Base-by-base conservation (phyloP, 768 basidiomycete genomes). In the Boletus tylopilopsis region DNA sequence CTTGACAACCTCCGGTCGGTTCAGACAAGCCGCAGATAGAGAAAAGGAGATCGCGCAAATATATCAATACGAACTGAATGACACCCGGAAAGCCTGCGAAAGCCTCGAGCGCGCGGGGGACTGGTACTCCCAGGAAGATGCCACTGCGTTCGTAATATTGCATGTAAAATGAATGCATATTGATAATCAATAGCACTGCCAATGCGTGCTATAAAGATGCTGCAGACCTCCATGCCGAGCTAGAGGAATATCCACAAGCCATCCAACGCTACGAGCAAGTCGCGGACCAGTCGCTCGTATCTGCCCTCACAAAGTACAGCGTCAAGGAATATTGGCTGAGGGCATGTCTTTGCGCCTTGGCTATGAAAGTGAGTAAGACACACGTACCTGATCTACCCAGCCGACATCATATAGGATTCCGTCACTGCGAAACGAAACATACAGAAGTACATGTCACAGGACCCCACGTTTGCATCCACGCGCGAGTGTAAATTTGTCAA, bases 91-190 rank as follows among this genome's bases (percentile, higher is more conserved):
- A 59, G 94, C 94, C 46, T 90, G 91, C 62, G 93, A 97, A 51
- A 92, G 90, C 70, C 93, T 84, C 59, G 87, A 86, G 64, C 76
- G 87, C 42, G 96, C 96, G 12, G 95, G 85, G 22, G 94, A 99
- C 35, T 95, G 95, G 92, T 98, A 99, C 73, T 77, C 84, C n/a
- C 87, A 93, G 61, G 96, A 99, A 70, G 96, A 98, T 73, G 94
- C 96, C 12, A 78, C 82, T 55, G 94, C 95, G 95, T 96, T 73
- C 67, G 91, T 74, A 12, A 22, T 49, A 22, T 44, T 29, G 21
- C 21, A 19, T 25, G 6, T 49, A 18, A 8, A 22, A 13, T 4
- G 21, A 47, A 37, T 30, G 8, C 33, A 19, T 38, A n/a, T 52
- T 47, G 42, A 54, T 51, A 25, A 37, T 42, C 39, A 29, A 42